Percentiles rank a stretch among this genome's conserved stretches.
phyloP scores from a whole-genome alignment of 257 asterid genomes.

The Phtheirospermum japonicum region DNA sequence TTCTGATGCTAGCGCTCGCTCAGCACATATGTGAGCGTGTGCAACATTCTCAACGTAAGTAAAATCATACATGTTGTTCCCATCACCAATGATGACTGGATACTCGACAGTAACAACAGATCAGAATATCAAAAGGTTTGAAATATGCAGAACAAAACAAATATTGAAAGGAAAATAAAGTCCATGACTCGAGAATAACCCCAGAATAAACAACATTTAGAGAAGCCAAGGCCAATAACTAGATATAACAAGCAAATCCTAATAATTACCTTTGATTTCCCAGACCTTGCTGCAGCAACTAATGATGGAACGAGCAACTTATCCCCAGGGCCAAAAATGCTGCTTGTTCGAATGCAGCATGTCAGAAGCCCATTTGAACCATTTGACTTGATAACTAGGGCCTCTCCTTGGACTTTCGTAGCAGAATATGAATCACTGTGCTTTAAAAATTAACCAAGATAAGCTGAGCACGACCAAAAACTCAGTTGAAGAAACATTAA shows the following conservation, averaged over 20 bases:
- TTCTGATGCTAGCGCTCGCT: constrained; percentile 88
- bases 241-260: constrained; percentile 9
- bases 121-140: constrained; percentile 20
- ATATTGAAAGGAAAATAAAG: constrained; percentile 6
- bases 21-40: constrained; percentile 98
- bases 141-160: constrained; percentile 8
- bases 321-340: constrained; percentile 99
- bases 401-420: constrained; percentile 97
- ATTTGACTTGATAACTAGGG: constrained; percentile 72
- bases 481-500: too few species aligned
- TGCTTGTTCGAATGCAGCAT: constrained; percentile 92
- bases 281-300: constrained; percentile 92
- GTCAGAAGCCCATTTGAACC: constrained; percentile 79
- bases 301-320: constrained; percentile 93
- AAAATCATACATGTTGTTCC: constrained; percentile 85
- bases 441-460: constrained; percentile 38
- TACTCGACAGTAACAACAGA: constrained; percentile 24
- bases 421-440: constrained; percentile 95
- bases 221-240: constrained; percentile 5
- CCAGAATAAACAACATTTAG: constrained; percentile 8
- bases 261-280: constrained; percentile 76
- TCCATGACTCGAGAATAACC: not conserved
- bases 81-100: constrained; percentile 90
- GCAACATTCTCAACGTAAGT: constrained; percentile 97
- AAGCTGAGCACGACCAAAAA: too few species aligned